These are phyloP conservation scores for Phytophthora macrochlamydospora DNA, from an alignment of 352 stramenopile species.

Conservation along the genomic window DNA sequence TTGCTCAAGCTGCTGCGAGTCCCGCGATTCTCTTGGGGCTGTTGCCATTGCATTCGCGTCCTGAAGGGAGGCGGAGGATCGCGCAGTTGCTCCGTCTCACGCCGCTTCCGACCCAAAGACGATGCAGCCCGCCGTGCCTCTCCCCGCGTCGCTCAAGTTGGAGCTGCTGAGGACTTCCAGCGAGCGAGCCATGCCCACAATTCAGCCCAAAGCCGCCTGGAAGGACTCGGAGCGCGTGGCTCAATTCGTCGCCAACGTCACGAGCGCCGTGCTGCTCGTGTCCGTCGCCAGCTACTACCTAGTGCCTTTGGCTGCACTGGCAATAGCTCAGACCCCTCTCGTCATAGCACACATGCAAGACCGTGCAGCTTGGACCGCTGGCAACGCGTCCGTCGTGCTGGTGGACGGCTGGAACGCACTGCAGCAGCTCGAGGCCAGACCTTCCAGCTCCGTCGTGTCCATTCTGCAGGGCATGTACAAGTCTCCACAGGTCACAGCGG, in stretches of 20 bases:
- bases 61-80: conserved; percentile 10
- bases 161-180: conserved; percentile 20
- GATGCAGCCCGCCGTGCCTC: conserved; percentile 14
- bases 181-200: conserved; percentile 14
- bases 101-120: not conserved
- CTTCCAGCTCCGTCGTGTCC: conserved; percentile 33
- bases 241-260: conserved; percentile 71
- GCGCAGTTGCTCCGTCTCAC: conserved; percentile 10
- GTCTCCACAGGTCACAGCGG: conserved; percentile 46
- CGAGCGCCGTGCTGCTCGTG: conserved; percentile 59
- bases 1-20: not conserved
- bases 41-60: not conserved
- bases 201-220: conserved; percentile 46
- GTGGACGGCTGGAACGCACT: conserved; percentile 34
- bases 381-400: conserved; percentile 31
- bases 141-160: conserved; percentile 11
- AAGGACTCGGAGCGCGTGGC: conserved; percentile 71
- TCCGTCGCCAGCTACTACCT: conserved; percentile 53
- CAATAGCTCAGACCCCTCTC: conserved; percentile 42
- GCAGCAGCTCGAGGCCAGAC: conserved; percentile 27
- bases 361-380: conserved; percentile 23
- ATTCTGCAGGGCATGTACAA: conserved; percentile 32
- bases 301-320: conserved; percentile 33
- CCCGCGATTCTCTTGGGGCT: not conserved
- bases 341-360: conserved; percentile 30